phyloP scores from a whole-genome alignment of 1,284 basidiomycete genomes.

The Malassezia nana region DNA sequence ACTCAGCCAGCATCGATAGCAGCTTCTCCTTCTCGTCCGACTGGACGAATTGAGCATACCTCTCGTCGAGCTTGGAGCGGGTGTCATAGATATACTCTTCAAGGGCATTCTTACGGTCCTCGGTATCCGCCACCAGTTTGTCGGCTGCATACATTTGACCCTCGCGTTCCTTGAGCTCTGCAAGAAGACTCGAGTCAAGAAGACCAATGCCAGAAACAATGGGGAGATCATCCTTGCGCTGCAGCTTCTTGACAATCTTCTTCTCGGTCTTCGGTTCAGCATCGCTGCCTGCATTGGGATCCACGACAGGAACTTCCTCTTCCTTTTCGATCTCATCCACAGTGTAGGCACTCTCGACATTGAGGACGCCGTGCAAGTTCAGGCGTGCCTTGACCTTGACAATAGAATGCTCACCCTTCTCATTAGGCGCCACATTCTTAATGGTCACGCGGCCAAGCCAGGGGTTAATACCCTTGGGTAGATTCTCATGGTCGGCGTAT shows the following conservation, averaged over 20 bases:
- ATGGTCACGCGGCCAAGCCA: slow-evolving; percentile 43
- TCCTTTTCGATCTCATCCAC: slow-evolving; percentile 48
- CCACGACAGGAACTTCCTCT: slow-evolving; percentile 42
- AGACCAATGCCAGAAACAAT: slow-evolving; percentile 33
- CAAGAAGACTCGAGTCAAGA: slow-evolving; percentile 10
- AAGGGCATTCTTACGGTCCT: slow-evolving; percentile 47
- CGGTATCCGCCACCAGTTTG: slow-evolving; percentile 48
- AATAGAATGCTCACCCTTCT: slow-evolving; percentile 45
- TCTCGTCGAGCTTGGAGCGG: slow-evolving; percentile 44
- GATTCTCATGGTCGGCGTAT: slow-evolving; percentile 34
- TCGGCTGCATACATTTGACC: slow-evolving; percentile 43
- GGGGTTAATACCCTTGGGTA: slow-evolving; percentile 43
- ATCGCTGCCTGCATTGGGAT: slow-evolving; percentile 20
- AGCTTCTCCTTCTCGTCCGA: slow-evolving; percentile 44
- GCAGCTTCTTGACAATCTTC: slow-evolving; percentile 46
- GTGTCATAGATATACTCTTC: slow-evolving; percentile 49
- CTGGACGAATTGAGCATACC: slow-evolving; percentile 37
- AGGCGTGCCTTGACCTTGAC: slow-evolving; percentile 48
- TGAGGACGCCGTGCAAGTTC: slow-evolving; percentile 46
- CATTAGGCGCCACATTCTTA: slow-evolving; percentile 44
- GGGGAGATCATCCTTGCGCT: slow-evolving; percentile 43
- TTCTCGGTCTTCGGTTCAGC: slow-evolving; percentile 43
- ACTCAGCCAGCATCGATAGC: slow-evolving; percentile 32
- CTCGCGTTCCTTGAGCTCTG: slow-evolving; percentile 41
- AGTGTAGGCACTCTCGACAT: slow-evolving; percentile 46